Evolutionary conservation across 148 eudicot genomes (phyloP).

Genomic region (Rhododendron henanense): DNA sequence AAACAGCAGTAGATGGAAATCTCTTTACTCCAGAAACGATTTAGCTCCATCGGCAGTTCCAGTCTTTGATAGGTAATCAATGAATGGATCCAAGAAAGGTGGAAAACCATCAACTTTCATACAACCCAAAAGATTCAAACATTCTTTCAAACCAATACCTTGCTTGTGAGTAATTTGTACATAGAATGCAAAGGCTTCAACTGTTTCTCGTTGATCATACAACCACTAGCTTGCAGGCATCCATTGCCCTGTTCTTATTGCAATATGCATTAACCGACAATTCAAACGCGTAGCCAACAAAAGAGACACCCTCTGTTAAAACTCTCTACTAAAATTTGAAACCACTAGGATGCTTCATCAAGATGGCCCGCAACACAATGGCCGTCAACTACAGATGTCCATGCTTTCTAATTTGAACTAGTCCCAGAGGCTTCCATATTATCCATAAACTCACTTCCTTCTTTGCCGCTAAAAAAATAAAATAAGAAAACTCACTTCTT

Average conservation of each 20-base stretch:
- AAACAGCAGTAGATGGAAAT: constrained; percentile 51
- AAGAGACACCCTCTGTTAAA: too few species aligned
- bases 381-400: too few species aligned
- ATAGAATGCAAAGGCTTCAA: constrained; percentile 45
- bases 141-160: constrained; percentile 59
- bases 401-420: too few species aligned
- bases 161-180: constrained; percentile 49
- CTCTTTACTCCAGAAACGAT: constrained; percentile 38
- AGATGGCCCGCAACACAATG: too few species aligned
- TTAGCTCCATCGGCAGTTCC: constrained; percentile 63
- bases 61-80: constrained; percentile 43
- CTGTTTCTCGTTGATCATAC: constrained; percentile 36
- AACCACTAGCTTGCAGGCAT: constrained; percentile 47
- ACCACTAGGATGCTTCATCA: too few species aligned
- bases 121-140: constrained; percentile 44
- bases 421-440: too few species aligned
- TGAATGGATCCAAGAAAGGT: constrained; percentile 58
- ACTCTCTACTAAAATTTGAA: too few species aligned
- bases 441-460: too few species aligned
- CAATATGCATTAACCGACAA: constrained; percentile 36
- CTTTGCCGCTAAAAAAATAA: too few species aligned
- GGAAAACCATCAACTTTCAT: constrained; percentile 81
- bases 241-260: constrained; percentile 38
- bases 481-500: too few species aligned
- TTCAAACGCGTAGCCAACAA: too few species aligned